phyloP scores from a whole-genome alignment of 352 stramenopile species.

The Aphanomyces cochlioides region DNA sequence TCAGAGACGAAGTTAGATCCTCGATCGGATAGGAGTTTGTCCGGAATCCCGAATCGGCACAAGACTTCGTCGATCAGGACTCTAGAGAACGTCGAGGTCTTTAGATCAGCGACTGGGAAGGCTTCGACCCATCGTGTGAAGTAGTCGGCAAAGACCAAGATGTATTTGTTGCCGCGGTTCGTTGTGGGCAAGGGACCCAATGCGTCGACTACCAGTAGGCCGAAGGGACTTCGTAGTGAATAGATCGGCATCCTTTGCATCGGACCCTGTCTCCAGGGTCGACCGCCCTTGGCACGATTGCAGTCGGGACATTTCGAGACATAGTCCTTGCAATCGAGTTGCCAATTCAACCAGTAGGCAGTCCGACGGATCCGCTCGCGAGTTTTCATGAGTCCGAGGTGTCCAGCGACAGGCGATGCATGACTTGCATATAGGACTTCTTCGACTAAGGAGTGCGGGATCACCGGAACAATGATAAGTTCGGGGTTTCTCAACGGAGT shows the following conservation, averaged over 20 bases:
- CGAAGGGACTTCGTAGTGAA: background rate
- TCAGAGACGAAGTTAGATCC: background rate
- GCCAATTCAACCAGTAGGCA: slow-evolving; percentile 12
- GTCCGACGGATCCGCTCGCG: background rate
- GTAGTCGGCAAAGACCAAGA: slow-evolving; percentile 4
- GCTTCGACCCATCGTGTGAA: slow-evolving; percentile 11
- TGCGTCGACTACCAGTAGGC: background rate
- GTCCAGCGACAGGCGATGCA: background rate
- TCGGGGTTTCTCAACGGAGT: background rate
- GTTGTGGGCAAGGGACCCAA: background rate
- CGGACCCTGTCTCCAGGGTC: background rate
- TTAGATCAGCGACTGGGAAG: background rate
- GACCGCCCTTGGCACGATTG: slow-evolving; percentile 3
- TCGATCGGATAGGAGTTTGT: background rate
- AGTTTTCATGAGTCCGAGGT: slow-evolving; percentile 7
- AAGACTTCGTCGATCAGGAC: slow-evolving; percentile 13
- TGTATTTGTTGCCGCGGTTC: background rate
- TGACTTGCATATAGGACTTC: background rate
- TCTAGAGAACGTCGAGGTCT: background rate
- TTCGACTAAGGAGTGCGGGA: background rate
- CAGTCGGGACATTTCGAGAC: background rate
- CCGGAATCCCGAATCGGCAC: background rate
- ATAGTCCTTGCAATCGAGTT: slow-evolving; percentile 1
- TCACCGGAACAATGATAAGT: background rate
- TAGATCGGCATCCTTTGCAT: slow-evolving; percentile 4